Conservation (phyloP, 2,329 filamentous ascomycete species). For the Aspergillus tubingensis region DNA sequence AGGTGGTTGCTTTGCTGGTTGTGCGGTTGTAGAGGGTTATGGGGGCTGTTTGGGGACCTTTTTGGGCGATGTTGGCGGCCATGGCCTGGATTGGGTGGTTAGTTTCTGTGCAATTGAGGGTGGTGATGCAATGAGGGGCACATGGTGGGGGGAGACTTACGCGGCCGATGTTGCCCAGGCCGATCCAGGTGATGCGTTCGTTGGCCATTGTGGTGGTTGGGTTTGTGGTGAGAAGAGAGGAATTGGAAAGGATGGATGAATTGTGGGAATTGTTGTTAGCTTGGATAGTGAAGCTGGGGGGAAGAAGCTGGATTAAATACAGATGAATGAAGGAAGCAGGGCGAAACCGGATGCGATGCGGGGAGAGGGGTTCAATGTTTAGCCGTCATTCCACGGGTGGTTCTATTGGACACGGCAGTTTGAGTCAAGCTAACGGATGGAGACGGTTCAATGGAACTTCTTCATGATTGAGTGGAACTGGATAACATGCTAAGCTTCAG, state of each 20-base stretch:
- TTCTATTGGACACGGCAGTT: too few relatives aligned
- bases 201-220: slow-evolving; percentile 1
- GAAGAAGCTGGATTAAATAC: neutral
- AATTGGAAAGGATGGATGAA: neutral
- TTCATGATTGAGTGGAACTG: too few relatives aligned
- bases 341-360: slow-evolving; percentile 5
- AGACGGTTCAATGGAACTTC: too few relatives aligned
- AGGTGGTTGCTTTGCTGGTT: slow-evolving; percentile 62
- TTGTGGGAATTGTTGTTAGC: neutral
- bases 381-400: neutral
- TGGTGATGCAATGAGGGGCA: neutral
- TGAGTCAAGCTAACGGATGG: neutral
- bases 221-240: neutral
- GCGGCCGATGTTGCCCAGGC: slow-evolving; percentile 84
- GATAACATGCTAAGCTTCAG: neutral
- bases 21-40: slow-evolving; percentile 82
- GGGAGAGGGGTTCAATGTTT: neutral
- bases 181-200: slow-evolving; percentile 64
- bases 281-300: neutral
- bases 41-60: slow-evolving; percentile 69
- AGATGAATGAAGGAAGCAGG: neutral
- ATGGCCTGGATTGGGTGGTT: neutral
- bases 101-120: neutral
- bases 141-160: slow-evolving; percentile 50
- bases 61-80: slow-evolving; percentile 75